Evolutionary conservation across 768 basidiomycete species (phyloP).

Genomic region (Boletus huronensis): DNA sequence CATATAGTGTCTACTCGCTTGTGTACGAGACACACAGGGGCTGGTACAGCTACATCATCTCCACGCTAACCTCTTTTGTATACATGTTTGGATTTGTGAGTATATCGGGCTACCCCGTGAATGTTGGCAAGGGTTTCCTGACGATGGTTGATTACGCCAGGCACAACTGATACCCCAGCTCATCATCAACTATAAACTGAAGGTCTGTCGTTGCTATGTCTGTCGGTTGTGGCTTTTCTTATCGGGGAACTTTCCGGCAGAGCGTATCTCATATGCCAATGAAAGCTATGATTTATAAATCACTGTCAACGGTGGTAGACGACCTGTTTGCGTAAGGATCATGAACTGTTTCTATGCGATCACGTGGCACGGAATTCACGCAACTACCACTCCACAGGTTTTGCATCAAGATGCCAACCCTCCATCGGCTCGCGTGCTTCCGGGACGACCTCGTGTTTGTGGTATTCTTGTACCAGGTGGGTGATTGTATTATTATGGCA

Average conservation of each 20-base stretch:
- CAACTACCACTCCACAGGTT: conserved; percentile 49
- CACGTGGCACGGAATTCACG: conserved; percentile 16
- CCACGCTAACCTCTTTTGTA: conserved; percentile 88
- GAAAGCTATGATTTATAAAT: conserved; percentile 97
- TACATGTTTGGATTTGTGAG: conserved; percentile 98
- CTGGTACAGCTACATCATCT: conserved; percentile 96
- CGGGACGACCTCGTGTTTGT: conserved; percentile 90
- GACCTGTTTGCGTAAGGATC: conserved; percentile 81
- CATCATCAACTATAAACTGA: conserved; percentile 97
- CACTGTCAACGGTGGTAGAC: conserved; percentile 85
- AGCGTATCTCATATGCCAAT: conserved; percentile 98
- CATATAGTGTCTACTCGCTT: conserved; percentile 77
- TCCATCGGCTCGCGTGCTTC: conserved; percentile 90
- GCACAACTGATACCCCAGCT: conserved; percentile 83
- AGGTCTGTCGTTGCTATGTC: conserved; percentile 46
- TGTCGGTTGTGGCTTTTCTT: background rate
- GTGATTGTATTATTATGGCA: conserved; percentile 24
- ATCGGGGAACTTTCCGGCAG: conserved; percentile 37
- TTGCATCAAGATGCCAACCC: conserved; percentile 94
- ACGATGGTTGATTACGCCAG: conserved; percentile 36
- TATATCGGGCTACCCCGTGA: conserved; percentile 16
- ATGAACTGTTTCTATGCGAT: conserved; percentile 10
- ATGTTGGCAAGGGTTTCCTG: conserved; percentile 6
- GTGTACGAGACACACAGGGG: conserved; percentile 82
- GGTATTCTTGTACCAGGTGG: conserved; percentile 87